Evolutionary conservation across 2,329 filamentous ascomycete species (phyloP).

Genomic region (Didymella segeticola): DNA sequence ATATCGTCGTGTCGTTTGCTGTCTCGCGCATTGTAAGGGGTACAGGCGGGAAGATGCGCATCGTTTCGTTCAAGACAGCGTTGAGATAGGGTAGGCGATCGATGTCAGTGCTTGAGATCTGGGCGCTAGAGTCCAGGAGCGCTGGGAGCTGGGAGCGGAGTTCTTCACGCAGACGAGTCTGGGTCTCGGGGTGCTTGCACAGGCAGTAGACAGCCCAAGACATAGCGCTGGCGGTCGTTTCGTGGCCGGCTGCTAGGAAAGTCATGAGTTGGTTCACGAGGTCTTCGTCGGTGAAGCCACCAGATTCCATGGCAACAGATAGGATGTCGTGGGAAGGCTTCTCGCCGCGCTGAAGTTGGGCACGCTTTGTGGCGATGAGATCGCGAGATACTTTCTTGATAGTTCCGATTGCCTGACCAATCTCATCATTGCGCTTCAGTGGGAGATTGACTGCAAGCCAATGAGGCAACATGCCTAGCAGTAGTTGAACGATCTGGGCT

Average conservation of each 20-base stretch:
- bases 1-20: slow-evolving; percentile 68
- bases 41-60: slow-evolving; percentile 76
- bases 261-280: slow-evolving; percentile 92
- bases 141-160: slow-evolving; percentile 56
- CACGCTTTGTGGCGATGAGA: slow-evolving; percentile 75
- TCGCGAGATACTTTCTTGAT: slow-evolving; percentile 68
- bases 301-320: slow-evolving; percentile 78
- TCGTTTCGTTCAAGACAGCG: slow-evolving; percentile 78
- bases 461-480: slow-evolving; percentile 68
- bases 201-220: slow-evolving; percentile 63
- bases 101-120: slow-evolving; percentile 64
- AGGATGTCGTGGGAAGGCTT: slow-evolving; percentile 73
- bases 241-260: slow-evolving; percentile 75
- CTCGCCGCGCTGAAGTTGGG: slow-evolving; percentile 55
- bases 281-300: slow-evolving; percentile 77
- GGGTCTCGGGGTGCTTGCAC: slow-evolving; percentile 57
- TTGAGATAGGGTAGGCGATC: slow-evolving; percentile 78
- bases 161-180: slow-evolving; percentile 58
- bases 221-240: slow-evolving; percentile 63
- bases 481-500: slow-evolving; percentile 63
- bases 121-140: slow-evolving; percentile 45
- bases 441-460: slow-evolving; percentile 71
- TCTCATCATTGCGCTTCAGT: slow-evolving; percentile 67
- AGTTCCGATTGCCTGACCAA: slow-evolving; percentile 43
- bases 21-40: slow-evolving; percentile 73